Conservation (phyloP, 306 rosid genomes). For the Cucurbita moschata region DNA sequence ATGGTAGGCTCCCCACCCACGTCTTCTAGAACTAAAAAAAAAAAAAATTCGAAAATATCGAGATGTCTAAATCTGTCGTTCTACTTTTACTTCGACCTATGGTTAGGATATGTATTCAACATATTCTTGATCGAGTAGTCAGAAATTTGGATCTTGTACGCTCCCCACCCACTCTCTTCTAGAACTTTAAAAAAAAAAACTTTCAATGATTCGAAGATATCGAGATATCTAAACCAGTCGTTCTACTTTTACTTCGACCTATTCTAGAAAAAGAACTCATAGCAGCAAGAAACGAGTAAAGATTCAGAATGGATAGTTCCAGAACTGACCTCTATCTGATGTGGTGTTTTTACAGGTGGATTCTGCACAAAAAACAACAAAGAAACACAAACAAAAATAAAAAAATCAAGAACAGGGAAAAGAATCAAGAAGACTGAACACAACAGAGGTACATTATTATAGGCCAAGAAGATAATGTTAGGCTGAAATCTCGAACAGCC, state of each 20-base stretch:
- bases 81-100: not conserved
- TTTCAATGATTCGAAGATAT: not conserved
- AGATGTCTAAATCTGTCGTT: not conserved
- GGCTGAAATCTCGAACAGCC: not conserved
- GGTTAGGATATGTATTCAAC: no score
- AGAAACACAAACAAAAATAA: not conserved
- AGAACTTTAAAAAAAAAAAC: no score
- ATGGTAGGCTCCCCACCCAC: no score
- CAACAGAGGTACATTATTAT: not conserved
- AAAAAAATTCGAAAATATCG: not conserved
- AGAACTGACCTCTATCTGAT: slow-evolving; percentile 1
- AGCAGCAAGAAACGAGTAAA: not conserved
- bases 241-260: not conserved
- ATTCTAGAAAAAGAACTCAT: not conserved
- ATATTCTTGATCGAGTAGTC: no score
- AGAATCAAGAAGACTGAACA: not conserved
- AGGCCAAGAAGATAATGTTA: slow-evolving; percentile 1
- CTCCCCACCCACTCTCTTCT: no score
- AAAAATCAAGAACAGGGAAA: not conserved
- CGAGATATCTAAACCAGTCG: not conserved
- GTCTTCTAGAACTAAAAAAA: no score
- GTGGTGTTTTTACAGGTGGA: not conserved
- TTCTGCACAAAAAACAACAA: not conserved
- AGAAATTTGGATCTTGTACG: no score
- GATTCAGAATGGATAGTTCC: not conserved